Evolutionary conservation across 2,329 filamentous ascomycete species (phyloP), one percentile per base, ranked within the genome.

Genomic region (Capronia americana): DNA sequence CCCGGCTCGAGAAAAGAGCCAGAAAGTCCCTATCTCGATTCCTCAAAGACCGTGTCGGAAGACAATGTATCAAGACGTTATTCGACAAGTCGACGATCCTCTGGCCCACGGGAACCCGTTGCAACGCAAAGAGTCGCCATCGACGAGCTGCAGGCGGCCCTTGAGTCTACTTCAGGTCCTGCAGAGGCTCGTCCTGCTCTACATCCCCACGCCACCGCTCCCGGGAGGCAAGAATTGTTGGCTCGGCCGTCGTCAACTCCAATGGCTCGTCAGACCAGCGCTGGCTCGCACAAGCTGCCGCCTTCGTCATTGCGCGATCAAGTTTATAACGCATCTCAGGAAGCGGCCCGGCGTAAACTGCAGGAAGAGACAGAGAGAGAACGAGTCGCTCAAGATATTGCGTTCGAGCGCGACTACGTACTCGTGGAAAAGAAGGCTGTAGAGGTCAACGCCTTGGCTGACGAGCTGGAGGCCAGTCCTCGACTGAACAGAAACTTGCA

Each of bases 371-470:
- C 82, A 58, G 84, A 84, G 57, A 83, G 83, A 48, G 88, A 90
- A 70, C 84, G 85, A 54, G 90, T 90, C 3, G 92, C 92, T 2
- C 92, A 96, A 73, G 94, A 98, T 70, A 88, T 96, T 57, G 91
- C 91, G 0, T 91, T 96, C 73, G 93, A 97, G 76, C 88, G 94
- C 70, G 95, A 98, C 71, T 99, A 98, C 74, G 94, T 99, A 23
- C 85, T 98, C 28, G 92, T 99, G 12, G 95, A 99, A 80, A 97
- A 97, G 81, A 89, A 90, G 70, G 91, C 93, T 23, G 93, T 99
- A 11, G 94, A 98, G 77, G 94, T 99, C 58, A 98, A 99, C 77
- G 95, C 95, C 2, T 90, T 99, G 74, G 95, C 95, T 24, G 95
- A 99, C 78, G 94, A 98, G 79, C 83, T 99, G 75, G 93, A 92